Evolutionary conservation across 2,329 filamentous ascomycete species (phyloP).

Genomic region (Ambrosiella cleistominuta): DNA sequence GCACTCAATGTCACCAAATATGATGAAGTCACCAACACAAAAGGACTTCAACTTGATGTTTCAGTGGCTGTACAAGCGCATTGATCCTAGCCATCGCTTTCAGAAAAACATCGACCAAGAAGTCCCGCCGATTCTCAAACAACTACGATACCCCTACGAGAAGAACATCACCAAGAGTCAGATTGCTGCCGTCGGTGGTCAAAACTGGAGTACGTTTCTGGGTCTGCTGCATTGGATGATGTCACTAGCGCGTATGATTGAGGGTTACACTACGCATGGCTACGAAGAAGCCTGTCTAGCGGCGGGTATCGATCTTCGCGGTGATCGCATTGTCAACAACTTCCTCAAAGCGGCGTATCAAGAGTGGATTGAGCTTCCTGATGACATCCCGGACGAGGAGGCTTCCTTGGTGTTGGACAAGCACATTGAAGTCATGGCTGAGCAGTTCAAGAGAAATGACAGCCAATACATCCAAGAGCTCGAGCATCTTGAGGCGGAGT

Average conservation of each 20-base stretch:
- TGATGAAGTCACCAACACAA: constrained; percentile 83
- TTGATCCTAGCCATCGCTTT: constrained; percentile 86
- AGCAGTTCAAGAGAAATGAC: constrained; percentile 71
- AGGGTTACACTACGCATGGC: constrained; percentile 56
- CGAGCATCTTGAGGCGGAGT: constrained; percentile 70
- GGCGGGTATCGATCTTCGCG: constrained; percentile 68
- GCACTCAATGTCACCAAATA: constrained; percentile 76
- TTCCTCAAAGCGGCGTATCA: constrained; percentile 81
- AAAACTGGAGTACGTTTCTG: constrained; percentile 92
- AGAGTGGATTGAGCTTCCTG: constrained; percentile 81
- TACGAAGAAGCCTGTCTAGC: constrained; percentile 88
- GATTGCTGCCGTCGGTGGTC: constrained; percentile 82
- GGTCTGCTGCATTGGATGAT: constrained; percentile 97
- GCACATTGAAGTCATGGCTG: constrained; percentile 74
- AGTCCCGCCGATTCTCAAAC: constrained; percentile 79
- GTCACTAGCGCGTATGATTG: constrained; percentile 88
- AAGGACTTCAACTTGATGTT: constrained; percentile 98
- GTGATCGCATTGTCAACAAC: constrained; percentile 84
- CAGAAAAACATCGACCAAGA: constrained; percentile 91
- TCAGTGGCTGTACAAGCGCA: constrained; percentile 90
- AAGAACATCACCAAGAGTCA: constrained; percentile 93
- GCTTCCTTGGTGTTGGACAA: constrained; percentile 62
- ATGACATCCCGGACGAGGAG: constrained; percentile 71
- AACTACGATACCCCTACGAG: constrained; percentile 86
- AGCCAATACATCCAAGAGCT: constrained; percentile 71